Percentiles rank a stretch among this genome's conserved stretches.
Evolutionary conservation across 1,284 basidiomycete genomes (phyloP).

Genomic region (Sanghuangporus sanghuang): DNA sequence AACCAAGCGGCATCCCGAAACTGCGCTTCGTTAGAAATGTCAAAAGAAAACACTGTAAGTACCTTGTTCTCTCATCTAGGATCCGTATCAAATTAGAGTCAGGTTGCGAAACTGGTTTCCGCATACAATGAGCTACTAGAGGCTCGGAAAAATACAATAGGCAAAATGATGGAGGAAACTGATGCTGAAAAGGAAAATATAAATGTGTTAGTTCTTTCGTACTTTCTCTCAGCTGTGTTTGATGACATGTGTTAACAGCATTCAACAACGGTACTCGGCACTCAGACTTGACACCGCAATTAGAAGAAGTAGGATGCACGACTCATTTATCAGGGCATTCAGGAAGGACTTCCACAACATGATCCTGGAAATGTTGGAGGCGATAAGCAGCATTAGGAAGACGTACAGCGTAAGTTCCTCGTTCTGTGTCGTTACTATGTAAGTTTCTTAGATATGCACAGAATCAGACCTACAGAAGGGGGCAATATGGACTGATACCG

Average conservation of each 20-base stretch:
- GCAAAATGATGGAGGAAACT: neutral
- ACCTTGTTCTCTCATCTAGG: neutral
- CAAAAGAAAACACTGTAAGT: too few relatives aligned
- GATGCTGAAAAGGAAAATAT: neutral
- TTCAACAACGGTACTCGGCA: too few relatives aligned
- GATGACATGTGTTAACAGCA: too few relatives aligned
- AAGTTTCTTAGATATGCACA: neutral
- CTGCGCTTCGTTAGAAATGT: too few relatives aligned
- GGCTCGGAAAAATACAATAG: neutral
- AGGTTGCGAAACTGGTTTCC: neutral
- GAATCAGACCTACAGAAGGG: neutral
- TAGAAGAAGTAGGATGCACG: neutral
- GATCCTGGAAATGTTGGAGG: neutral
- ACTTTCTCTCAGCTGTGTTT: too few relatives aligned
- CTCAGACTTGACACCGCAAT: neutral
- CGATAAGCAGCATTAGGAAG: neutral
- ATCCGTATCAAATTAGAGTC: slow-evolving; percentile 2
- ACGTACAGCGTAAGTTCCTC: neutral
- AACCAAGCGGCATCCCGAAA: too few relatives aligned
- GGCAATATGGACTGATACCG: neutral
- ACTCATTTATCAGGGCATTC: neutral
- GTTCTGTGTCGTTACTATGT: neutral
- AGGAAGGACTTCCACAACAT: neutral
- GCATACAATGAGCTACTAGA: neutral
- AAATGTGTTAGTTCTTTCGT: neutral